Evolutionary conservation across 169 alveolate species (phyloP), one percentile per base, ranked within the genome.

Genomic region (Sarcocystis neurona): DNA sequence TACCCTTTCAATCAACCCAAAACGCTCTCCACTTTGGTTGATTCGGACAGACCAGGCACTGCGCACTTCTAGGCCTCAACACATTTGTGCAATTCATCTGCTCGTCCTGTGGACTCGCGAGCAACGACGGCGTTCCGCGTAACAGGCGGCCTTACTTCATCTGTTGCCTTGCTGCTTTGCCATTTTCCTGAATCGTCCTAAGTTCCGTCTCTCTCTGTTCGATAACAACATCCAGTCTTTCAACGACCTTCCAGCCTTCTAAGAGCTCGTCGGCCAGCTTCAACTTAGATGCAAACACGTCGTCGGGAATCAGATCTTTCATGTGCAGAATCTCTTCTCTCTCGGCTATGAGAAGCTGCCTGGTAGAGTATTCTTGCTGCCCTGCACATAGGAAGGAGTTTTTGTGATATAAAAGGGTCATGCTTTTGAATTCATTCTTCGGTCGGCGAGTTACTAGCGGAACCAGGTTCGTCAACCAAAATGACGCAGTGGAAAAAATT

Each of bases 181-280:
- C 32, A 6, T 63, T 41, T 6, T 6, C 75, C 75, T 63, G 27
- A 37, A 63, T 6, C 4, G 27, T 63, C n/a, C 75, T 10, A 6
- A 63, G 75, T 15, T 63, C 46, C 43, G 75, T 30, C 43, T 63
- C 75, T n/a, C 41, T 15, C 41, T 63, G 75, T n/a, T 63, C 75
- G 43, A 63, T 15, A 5, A 43, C 75, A 1, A 63, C 20, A n/a
- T 63, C 75, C n/a, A 63, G 75, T 5, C 75, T 37, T 41, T 63
- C 75, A 20, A 63, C 75, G 43, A n/a, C 41, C 32, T 41, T 15
- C 75, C 75, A 63, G 37, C 75, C 75, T 1, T 37, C 34, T 41
- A 63, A 43, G 20, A 63, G 41, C 10, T 63, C 75, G 2, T 63
- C 75, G 1, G 75, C 75, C 27, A n/a, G 44, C 32, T 63, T 63